Conservation (phyloP, 2,329 filamentous ascomycete species). For the Fusarium piperis region DNA sequence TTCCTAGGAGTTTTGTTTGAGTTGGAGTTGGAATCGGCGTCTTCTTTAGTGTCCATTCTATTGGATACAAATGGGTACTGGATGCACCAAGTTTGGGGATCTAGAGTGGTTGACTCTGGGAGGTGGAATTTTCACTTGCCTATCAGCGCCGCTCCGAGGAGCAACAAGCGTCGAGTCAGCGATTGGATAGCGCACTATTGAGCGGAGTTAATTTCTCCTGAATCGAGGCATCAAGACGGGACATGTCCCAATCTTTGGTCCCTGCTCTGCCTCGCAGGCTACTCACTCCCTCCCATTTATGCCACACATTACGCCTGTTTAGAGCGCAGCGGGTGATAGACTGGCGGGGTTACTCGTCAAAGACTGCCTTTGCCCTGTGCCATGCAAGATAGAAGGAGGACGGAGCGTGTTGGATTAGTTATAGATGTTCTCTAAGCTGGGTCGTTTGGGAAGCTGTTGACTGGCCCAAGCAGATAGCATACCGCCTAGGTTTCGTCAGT, state of each 20-base stretch:
- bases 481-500: background rate
- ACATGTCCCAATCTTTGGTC: constrained; percentile 3
- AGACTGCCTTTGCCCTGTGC: background rate
- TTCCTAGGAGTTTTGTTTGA: constrained; percentile 14
- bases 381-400: background rate
- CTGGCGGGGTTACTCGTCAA: background rate
- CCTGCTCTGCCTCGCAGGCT: background rate
- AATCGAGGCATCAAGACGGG: constrained; percentile 38
- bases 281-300: background rate
- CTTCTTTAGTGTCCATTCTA: constrained; percentile 22
- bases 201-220: constrained; percentile 34
- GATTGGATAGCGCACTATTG: constrained; percentile 31
- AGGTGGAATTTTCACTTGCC: constrained; percentile 36
- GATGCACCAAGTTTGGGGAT: constrained; percentile 16
- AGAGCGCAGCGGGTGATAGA: background rate
- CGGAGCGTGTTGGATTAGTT: background rate
- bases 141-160: constrained; percentile 24
- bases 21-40: constrained; percentile 13
- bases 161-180: constrained; percentile 22
- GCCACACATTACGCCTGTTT: background rate
- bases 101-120: constrained; percentile 16
- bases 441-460: background rate
- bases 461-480: background rate
- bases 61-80: background rate
- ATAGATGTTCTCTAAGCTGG: background rate